Evolutionary conservation across 495 filamentous ascomycete species (phyloP), one percentile per base, ranked within the genome.

Genomic region (Hypoxylon intermedium): DNA sequence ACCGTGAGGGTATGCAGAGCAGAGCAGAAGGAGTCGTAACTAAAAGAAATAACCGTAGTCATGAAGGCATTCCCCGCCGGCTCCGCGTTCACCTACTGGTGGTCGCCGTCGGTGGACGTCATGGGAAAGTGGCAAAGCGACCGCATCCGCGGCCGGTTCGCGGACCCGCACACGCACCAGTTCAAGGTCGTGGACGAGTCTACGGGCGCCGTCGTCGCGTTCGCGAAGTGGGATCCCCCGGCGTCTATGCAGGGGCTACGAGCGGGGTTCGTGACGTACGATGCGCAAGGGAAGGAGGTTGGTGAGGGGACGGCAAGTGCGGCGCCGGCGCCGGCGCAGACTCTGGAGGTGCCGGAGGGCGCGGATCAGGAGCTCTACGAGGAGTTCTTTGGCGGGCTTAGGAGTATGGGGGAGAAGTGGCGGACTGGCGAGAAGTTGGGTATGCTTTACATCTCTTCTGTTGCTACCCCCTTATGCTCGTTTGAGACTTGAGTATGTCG

Each of bases 71-170:
- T 70, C 65, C 34, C 50, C 46, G 23, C 48, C 12, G 21, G 34
- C 50, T 24, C 65, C 16, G 44, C 49, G 7, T 68, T 68, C 60
- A 60, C 58, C 1, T 68, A 63, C 58, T 70, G 65, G 65, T 67
- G 64, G 64, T 49, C 63, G 16, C 60, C 60, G 4, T 30, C 42
- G 7, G 20, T 34, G 5, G 21, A 20, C 45, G 36, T 15, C 1
- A 70, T 70, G 67, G 51, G 38, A 34, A 6, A 33, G 5, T 70
- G 65, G 65, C 50, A 68, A 24, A 21, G 9, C 5, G 37, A 52
- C 9, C 65, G 65, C 19, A 63, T 65, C 44, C 33, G 26, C 4
- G 43, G 45, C 0, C 61, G 68, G 11, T 68, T 70, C 57, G 40
- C 44, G 31, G 65, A 70, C 51, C 30, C 54, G 36, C 0, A 15